A percentile compares a stretch with the other conserved stretches of the same genome.
Conservation (phyloP, 1,139 yeast species). For the Hansenula sp. region DNA sequence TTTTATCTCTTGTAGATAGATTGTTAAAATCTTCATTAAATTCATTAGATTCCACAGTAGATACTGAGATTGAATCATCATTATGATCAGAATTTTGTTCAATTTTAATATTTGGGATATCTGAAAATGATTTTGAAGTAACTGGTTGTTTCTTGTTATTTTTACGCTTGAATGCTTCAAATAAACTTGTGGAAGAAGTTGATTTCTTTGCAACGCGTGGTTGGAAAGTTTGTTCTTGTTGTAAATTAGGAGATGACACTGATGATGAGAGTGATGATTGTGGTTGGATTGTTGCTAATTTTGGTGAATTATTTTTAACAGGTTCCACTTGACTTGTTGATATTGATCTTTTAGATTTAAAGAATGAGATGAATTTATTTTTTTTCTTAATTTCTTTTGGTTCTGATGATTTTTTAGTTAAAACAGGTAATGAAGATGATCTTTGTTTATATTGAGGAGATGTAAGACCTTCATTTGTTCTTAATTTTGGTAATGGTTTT, state of each 20-base stretch:
- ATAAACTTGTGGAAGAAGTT: constrained; percentile 19
- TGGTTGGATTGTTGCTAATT: constrained; percentile 13
- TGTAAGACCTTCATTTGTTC: background rate
- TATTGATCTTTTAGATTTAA: constrained; percentile 23
- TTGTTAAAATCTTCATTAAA: constrained; percentile 24
- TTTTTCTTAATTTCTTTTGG: constrained; percentile 19
- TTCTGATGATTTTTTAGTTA: constrained; percentile 3
- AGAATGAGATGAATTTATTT: constrained; percentile 31
- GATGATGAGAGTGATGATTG: constrained; percentile 3
- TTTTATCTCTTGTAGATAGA: constrained; percentile 2
- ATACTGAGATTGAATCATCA: background rate
- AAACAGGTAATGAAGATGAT: constrained; percentile 20
- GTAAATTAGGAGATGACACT: constrained; percentile 5
- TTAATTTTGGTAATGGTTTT: constrained; percentile 7
- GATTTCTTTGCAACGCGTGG: constrained; percentile 11
- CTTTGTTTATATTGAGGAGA: constrained; percentile 15
- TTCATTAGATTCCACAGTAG: constrained; percentile 9
- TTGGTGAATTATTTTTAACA: constrained; percentile 21
- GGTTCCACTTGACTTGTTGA: constrained; percentile 12
- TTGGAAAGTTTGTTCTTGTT: background rate
- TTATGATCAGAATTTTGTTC: background rate
- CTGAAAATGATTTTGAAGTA: background rate
- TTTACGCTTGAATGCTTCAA: constrained; percentile 20
- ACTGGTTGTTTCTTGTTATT: constrained; percentile 4
- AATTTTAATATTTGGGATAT: background rate